Conservation (phyloP, 306 rosid species). For the Cucumis hystrix region DNA sequence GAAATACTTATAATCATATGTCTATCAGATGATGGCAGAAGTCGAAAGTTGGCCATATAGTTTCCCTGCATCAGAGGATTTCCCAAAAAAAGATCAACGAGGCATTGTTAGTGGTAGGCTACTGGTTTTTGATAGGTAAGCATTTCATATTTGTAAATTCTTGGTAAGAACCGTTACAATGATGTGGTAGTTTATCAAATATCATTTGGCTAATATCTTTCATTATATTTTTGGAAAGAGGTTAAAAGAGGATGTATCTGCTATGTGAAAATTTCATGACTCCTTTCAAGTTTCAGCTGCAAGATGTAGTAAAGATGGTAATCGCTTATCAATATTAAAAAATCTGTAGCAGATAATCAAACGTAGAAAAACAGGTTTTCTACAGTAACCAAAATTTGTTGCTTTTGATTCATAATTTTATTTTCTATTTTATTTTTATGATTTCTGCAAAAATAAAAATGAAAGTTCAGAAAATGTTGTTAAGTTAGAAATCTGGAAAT, state of each 20-base stretch:
- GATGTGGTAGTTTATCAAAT: neutral
- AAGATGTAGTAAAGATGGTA: neutral
- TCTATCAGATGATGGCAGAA: slow-evolving; percentile 39
- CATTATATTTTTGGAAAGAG: neutral
- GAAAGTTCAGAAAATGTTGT: neutral
- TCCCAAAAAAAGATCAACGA: slow-evolving; percentile 23
- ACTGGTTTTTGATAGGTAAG: slow-evolving; percentile 53
- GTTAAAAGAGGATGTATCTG: neutral
- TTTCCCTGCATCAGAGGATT: slow-evolving; percentile 40
- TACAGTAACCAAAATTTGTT: neutral
- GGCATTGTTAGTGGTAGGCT: slow-evolving; percentile 31
- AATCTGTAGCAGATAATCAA: neutral
- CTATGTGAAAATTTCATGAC: neutral
- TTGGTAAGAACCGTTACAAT: neutral
- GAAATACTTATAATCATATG: slow-evolving; percentile 20
- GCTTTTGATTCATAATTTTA: neutral
- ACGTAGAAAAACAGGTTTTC: neutral
- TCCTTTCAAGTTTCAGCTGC: neutral
- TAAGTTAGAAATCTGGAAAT: neutral
- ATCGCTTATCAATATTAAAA: neutral
- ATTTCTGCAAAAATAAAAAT: neutral
- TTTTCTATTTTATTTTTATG: neutral
- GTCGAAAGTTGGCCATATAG: slow-evolving; percentile 39
- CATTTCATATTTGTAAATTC: neutral
- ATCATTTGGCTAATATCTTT: neutral